Evolutionary conservation across 2,329 filamentous ascomycete genomes (phyloP).

Genomic region (Arthroderma sp.): DNA sequence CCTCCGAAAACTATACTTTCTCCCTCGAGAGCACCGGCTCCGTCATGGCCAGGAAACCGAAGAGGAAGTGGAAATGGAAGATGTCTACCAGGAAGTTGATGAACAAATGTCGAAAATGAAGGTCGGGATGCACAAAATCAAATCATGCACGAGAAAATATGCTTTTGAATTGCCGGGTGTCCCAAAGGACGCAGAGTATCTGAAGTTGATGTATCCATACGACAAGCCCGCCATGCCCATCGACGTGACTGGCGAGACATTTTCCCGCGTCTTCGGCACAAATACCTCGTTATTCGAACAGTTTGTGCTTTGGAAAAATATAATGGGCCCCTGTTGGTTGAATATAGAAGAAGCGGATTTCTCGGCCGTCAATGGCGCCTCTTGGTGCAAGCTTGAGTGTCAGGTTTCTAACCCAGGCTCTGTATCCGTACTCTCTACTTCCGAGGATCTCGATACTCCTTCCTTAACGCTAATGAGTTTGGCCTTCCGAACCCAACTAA

Average conservation of each 20-base stretch:
- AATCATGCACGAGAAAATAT: conserved; percentile 78
- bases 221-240: conserved; percentile 63
- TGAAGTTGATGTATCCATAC: conserved; percentile 95
- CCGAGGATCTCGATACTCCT: conserved; percentile 69
- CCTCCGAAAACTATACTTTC: conserved; percentile 78
- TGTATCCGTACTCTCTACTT: conserved; percentile 59
- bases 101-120: conserved; percentile 74
- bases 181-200: conserved; percentile 77
- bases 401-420: conserved; percentile 64
- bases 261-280: conserved; percentile 83
- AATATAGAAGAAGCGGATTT: conserved; percentile 81
- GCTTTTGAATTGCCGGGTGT: conserved; percentile 84
- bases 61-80: conserved; percentile 70
- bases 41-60: conserved; percentile 53
- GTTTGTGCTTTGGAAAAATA: conserved; percentile 96
- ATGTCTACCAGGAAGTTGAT: conserved; percentile 85
- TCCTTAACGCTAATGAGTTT: conserved; percentile 94
- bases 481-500: conserved; percentile 74
- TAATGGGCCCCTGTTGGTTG: conserved; percentile 98
- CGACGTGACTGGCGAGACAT: conserved; percentile 68
- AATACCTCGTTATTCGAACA: conserved; percentile 94
- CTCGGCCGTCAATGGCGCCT: conserved; percentile 72
- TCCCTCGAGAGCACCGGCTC: conserved; percentile 57
- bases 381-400: conserved; percentile 92
- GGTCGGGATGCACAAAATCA: conserved; percentile 86